A percentile compares a stretch with the other conserved stretches of the same genome.
These are phyloP conservation scores for Bacterosira constricta DNA, from an alignment of 108 stramenopile species.

Conservation along the genomic window DNA sequence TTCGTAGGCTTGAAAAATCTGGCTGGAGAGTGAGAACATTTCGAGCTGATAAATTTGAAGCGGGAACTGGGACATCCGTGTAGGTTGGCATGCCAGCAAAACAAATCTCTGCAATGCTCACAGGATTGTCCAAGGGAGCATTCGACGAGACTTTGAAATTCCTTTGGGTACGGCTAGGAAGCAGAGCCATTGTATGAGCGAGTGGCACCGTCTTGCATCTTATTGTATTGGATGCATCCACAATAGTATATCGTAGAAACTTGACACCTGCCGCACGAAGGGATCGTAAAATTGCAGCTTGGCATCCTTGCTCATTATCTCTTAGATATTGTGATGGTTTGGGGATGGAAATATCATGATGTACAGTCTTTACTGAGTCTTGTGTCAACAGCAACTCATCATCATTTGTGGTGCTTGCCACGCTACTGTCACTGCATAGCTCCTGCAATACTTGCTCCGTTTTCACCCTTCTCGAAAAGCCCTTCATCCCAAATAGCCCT, in stretches of 20 bases:
- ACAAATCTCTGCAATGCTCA: slow-evolving; percentile 69
- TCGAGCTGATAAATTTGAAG: slow-evolving; percentile 59
- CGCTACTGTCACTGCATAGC: slow-evolving; percentile 11
- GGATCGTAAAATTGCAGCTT: slow-evolving; percentile 62
- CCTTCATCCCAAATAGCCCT: slow-evolving; percentile 68
- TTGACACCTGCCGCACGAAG: slow-evolving; percentile 74
- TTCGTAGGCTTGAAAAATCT: slow-evolving; percentile 60
- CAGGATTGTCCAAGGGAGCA: slow-evolving; percentile 33
- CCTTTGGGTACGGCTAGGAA: neutral
- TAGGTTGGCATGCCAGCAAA: slow-evolving; percentile 66
- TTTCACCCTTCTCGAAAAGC: slow-evolving; percentile 55
- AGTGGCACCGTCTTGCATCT: slow-evolving; percentile 73
- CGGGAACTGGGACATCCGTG: slow-evolving; percentile 53
- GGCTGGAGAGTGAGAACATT: slow-evolving; percentile 63
- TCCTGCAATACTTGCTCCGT: slow-evolving; percentile 64
- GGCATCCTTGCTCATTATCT: slow-evolving; percentile 16
- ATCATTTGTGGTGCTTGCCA: neutral
- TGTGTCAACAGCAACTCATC: slow-evolving; percentile 17
- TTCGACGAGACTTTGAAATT: neutral
- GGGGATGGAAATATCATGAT: slow-evolving; percentile 4
- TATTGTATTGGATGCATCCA: slow-evolving; percentile 74
- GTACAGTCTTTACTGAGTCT: neutral
- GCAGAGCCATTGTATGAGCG: slow-evolving; percentile 23
- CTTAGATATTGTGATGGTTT: slow-evolving; percentile 17
- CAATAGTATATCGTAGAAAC: slow-evolving; percentile 66